Evolutionary conservation across 768 basidiomycete species (phyloP).

Genomic region (Tylopilus plumbeoviolaceoides): DNA sequence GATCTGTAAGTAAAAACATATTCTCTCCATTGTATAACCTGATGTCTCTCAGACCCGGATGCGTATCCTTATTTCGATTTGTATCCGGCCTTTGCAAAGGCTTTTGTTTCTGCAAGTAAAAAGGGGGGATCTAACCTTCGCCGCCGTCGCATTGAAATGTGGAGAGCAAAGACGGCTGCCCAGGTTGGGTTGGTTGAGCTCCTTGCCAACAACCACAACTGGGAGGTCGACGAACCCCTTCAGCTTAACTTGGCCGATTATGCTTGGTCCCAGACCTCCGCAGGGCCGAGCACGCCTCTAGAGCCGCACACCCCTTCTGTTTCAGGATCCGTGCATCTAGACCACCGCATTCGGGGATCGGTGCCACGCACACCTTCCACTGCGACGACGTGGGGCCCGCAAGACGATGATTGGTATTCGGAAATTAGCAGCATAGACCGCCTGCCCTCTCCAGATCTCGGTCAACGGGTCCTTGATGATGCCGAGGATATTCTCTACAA

Average conservation of each 20-base stretch:
- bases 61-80: conserved; percentile 23
- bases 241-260: conserved; percentile 63
- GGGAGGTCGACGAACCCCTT: conserved; percentile 30
- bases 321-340: conserved; percentile 54
- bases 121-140: conserved; percentile 5
- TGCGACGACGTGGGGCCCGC: conserved; percentile 52
- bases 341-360: conserved; percentile 50
- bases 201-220: conserved; percentile 14
- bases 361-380: conserved; percentile 45
- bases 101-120: background rate
- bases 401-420: conserved; percentile 39
- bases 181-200: conserved; percentile 20
- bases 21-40: background rate
- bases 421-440: conserved; percentile 33
- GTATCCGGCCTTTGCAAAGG: conserved; percentile 13
- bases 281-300: conserved; percentile 52
- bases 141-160: conserved; percentile 11
- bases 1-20: conserved; percentile 29
- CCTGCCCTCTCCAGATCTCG: conserved; percentile 57
- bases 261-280: conserved; percentile 65
- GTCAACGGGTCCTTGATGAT: conserved; percentile 51
- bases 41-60: conserved; percentile 16
- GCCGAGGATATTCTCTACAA: conserved; percentile 35
- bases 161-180: conserved; percentile 17
- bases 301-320: conserved; percentile 37